Percentiles rank a stretch among this genome's conserved stretches.
Evolutionary conservation across 768 basidiomycete species (phyloP).

Genomic region (Rhizopogon rudus): DNA sequence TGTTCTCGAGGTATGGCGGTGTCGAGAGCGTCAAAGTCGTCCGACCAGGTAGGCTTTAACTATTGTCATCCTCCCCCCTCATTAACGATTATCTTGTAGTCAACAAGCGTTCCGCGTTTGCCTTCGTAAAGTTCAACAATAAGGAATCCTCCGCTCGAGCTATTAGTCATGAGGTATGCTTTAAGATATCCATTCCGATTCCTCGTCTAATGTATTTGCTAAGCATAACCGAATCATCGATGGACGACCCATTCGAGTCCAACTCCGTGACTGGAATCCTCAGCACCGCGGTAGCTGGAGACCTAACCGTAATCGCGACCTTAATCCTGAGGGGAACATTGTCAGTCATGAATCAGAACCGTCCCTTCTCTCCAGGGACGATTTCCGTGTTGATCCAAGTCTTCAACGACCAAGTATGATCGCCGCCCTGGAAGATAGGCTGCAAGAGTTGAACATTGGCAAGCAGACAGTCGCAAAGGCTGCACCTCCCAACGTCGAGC

Average conservation of each 20-base stretch:
- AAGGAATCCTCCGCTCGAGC: constrained; percentile 63
- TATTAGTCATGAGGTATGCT: constrained; percentile 54
- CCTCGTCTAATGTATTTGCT: constrained; percentile 5
- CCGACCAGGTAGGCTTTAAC: constrained; percentile 48
- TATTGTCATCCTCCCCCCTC: background rate
- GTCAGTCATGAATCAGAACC: constrained; percentile 25
- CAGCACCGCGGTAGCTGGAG: constrained; percentile 38
- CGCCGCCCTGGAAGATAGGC: constrained; percentile 5
- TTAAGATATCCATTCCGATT: background rate
- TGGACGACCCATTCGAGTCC: constrained; percentile 71
- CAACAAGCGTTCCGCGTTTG: constrained; percentile 66
- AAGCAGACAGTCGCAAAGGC: constrained; percentile 1
- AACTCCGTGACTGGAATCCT: constrained; percentile 65
- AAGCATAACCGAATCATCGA: constrained; percentile 68
- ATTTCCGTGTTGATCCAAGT: constrained; percentile 8
- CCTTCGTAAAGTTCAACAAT: constrained; percentile 70
- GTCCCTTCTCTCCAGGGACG: constrained; percentile 5
- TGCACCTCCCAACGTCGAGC: background rate
- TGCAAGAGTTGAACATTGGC: constrained; percentile 9
- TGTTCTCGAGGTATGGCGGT: constrained; percentile 63
- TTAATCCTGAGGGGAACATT: constrained; percentile 24
- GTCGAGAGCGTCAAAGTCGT: constrained; percentile 64
- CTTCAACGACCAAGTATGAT: constrained; percentile 4
- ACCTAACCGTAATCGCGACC: constrained; percentile 35
- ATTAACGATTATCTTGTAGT: constrained; percentile 30